These are phyloP conservation scores for Fragaria iinumae DNA, from an alignment of 306 rosid species.

Conservation along the genomic window DNA sequence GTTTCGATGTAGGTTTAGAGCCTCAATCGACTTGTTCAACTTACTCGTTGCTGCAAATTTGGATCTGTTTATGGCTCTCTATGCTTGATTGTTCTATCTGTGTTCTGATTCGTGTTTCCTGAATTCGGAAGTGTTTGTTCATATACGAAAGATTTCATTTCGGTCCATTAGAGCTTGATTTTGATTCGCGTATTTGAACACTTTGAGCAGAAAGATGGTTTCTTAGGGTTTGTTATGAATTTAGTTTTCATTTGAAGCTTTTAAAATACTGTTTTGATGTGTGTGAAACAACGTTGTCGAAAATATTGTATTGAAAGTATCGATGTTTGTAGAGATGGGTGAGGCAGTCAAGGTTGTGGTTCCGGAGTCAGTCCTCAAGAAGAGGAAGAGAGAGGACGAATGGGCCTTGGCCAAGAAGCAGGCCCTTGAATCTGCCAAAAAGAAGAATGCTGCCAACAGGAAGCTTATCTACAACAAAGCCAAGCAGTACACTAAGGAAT, in stretches of 20 bases:
- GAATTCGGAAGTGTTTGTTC: background rate
- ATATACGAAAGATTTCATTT: background rate
- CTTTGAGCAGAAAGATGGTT: too few species aligned
- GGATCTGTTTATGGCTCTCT: background rate
- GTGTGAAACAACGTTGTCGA: too few species aligned
- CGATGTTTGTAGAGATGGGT: constrained; percentile 43
- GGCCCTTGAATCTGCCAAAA: constrained; percentile 47
- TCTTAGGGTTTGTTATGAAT: too few species aligned
- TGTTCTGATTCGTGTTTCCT: background rate
- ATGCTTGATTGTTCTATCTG: background rate
- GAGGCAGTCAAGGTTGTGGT: constrained; percentile 50
- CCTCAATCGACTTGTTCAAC: background rate
- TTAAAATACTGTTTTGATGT: too few species aligned
- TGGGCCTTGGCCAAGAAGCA: constrained; percentile 72
- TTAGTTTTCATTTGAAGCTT: background rate
- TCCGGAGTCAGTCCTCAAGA: constrained; percentile 83
- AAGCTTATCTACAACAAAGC: constrained; percentile 67
- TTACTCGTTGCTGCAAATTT: background rate
- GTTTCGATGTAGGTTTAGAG: background rate
- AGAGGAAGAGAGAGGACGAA: constrained; percentile 71
- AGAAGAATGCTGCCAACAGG: constrained; percentile 63
- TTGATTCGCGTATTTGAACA: background rate
- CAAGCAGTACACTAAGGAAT: constrained; percentile 58
- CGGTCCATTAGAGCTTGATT: background rate
- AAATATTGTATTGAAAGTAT: background rate